Evolutionary conservation across 2,329 filamentous ascomycete genomes (phyloP).

Genomic region (Leptodontidium sp.): DNA sequence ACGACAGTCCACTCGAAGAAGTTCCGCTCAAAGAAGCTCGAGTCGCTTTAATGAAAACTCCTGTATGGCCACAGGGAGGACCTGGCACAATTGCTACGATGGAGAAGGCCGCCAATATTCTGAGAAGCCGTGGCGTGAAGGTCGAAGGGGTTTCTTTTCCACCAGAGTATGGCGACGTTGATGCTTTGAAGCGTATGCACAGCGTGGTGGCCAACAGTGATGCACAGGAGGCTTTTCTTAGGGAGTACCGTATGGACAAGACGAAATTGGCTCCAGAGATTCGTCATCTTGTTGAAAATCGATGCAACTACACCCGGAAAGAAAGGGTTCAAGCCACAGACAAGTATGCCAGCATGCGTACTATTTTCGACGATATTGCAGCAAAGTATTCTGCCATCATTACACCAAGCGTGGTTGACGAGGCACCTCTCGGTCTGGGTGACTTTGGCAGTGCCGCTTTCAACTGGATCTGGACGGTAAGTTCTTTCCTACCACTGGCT

Average conservation of each 20-base stretch:
- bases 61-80: constrained; percentile 47
- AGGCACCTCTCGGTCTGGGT: constrained; percentile 6
- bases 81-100: constrained; percentile 54
- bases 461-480: constrained; percentile 18
- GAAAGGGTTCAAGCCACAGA: constrained; percentile 7
- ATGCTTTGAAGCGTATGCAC: constrained; percentile 22
- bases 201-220: constrained; percentile 16
- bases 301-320: constrained; percentile 1
- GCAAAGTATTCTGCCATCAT: constrained; percentile 18
- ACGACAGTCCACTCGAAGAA: background rate
- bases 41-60: constrained; percentile 23
- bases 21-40: background rate
- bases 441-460: constrained; percentile 14
- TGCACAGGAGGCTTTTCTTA: constrained; percentile 2
- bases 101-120: constrained; percentile 49
- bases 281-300: constrained; percentile 12
- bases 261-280: constrained; percentile 12
- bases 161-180: constrained; percentile 2
- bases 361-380: constrained; percentile 15
- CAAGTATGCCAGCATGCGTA: constrained; percentile 1
- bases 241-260: constrained; percentile 19
- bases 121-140: constrained; percentile 41
- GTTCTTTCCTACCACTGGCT: background rate
- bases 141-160: constrained; percentile 23
- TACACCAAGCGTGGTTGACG: constrained; percentile 20